These are phyloP conservation scores for Fagus sylvatica DNA, from an alignment of 306 rosid species.

Conservation along the genomic window DNA sequence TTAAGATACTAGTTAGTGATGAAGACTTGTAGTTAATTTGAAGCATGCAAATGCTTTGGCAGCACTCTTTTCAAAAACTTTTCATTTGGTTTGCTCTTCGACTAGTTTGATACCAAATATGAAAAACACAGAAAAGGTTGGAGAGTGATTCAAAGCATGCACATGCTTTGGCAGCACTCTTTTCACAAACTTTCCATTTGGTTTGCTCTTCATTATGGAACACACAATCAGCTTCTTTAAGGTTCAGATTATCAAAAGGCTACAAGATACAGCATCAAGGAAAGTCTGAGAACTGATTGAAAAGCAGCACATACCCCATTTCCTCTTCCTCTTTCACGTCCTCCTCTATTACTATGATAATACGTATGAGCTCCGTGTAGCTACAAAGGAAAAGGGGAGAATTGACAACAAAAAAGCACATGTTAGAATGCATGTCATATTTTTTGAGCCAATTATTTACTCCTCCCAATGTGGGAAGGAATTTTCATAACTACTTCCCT, in stretches of 20 bases:
- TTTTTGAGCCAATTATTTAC: neutral
- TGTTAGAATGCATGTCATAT: neutral
- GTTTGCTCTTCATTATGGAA: neutral
- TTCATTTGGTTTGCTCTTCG: too few relatives aligned
- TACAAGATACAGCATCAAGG: neutral
- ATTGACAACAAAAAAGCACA: constrained; percentile 2
- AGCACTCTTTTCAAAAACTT: too few relatives aligned
- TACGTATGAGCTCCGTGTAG: constrained; percentile 8
- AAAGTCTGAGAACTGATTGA: neutral
- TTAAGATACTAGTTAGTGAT: neutral
- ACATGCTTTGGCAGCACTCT: neutral
- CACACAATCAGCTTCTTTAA: neutral
- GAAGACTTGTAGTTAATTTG: neutral
- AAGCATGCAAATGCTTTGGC: too few relatives aligned
- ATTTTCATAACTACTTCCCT: neutral
- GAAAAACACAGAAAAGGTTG: neutral
- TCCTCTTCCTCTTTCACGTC: constrained; percentile 32
- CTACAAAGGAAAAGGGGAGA: constrained; percentile 12
- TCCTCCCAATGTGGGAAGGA: neutral
- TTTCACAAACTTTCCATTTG: neutral
- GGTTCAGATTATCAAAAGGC: neutral
- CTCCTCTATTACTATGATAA: constrained; percentile 32
- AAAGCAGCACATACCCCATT: constrained; percentile 13
- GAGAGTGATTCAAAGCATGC: neutral
- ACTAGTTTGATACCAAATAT: too few relatives aligned